phyloP scores from a whole-genome alignment of 768 basidiomycete genomes.

The Nevesoporus exiguus region DNA sequence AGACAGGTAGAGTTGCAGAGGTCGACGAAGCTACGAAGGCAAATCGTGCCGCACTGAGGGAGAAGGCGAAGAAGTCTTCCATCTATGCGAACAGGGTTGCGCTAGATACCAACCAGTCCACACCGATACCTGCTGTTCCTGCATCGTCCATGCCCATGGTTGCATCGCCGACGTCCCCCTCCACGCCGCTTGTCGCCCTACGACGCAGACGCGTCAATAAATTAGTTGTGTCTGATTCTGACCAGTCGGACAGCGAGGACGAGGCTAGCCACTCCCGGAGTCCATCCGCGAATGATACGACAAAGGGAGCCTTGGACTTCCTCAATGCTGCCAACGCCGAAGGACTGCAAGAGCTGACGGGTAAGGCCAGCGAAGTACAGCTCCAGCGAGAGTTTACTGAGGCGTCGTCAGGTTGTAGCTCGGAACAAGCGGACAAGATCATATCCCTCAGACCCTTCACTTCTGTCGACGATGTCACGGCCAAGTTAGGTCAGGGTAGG shows the following conservation, averaged over 20 bases:
- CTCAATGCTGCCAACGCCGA: conserved; percentile 62
- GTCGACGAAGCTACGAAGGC: conserved; percentile 72
- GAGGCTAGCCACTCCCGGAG: conserved; percentile 35
- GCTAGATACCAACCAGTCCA: conserved; percentile 45
- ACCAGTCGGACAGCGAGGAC: conserved; percentile 48
- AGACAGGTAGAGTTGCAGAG: conserved; percentile 65
- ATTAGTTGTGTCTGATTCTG: conserved; percentile 61
- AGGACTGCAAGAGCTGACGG: conserved; percentile 71
- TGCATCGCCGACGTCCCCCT: conserved; percentile 38
- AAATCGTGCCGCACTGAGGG: conserved; percentile 58
- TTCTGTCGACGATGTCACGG: conserved; percentile 69
- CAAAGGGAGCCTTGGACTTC: conserved; percentile 57
- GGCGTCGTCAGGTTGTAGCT: conserved; percentile 58
- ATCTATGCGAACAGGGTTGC: conserved; percentile 69
- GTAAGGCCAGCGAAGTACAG: conserved; percentile 36
- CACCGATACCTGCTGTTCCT: conserved; percentile 33
- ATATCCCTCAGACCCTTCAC: conserved; percentile 75
- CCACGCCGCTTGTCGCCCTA: conserved; percentile 40
- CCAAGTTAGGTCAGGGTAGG: conserved; percentile 79
- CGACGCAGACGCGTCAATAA: conserved; percentile 56
- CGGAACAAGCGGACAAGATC: conserved; percentile 77
- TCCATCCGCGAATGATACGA: conserved; percentile 38
- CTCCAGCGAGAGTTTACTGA: conserved; percentile 3
- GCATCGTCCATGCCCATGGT: conserved; percentile 30
- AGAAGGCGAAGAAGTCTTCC: conserved; percentile 79